Evolutionary conservation across 768 basidiomycete species (phyloP).

Genomic region (Harrya chromipes): DNA sequence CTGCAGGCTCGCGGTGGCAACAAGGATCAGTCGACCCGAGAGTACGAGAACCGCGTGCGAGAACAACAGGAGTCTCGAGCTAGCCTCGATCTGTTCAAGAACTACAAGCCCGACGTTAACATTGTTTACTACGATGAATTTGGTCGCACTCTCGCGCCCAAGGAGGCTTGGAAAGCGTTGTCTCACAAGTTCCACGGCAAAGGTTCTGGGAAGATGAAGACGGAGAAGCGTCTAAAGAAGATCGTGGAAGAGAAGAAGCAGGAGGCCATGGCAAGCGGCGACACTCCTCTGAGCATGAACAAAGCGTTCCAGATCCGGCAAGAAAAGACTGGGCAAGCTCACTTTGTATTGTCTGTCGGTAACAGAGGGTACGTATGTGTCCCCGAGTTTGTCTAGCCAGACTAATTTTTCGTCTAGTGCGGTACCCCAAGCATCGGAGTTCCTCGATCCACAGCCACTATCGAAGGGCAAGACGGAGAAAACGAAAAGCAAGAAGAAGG

Average conservation of each 20-base stretch:
- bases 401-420: conserved; percentile 48
- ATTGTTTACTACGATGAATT: conserved; percentile 97
- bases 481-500: conserved; percentile 77
- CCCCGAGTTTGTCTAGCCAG: not conserved
- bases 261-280: conserved; percentile 89
- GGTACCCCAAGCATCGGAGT: conserved; percentile 81
- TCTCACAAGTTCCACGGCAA: conserved; percentile 99
- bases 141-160: conserved; percentile 80
- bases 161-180: conserved; percentile 98
- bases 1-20: conserved; percentile 72
- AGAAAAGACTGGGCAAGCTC: conserved; percentile 92
- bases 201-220: conserved; percentile 95
- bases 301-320: conserved; percentile 91
- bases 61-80: conserved; percentile 90
- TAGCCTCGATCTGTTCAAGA: conserved; percentile 77
- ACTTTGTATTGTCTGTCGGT: conserved; percentile 93
- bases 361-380: conserved; percentile 71
- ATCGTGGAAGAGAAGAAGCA: conserved; percentile 98
- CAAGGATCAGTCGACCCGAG: conserved; percentile 91
- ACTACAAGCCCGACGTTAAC: conserved; percentile 96
- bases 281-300: conserved; percentile 95
- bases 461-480: conserved; percentile 84
- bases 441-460: conserved; percentile 76
- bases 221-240: conserved; percentile 93
- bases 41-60: conserved; percentile 89